phyloP scores from a whole-genome alignment of 2,329 filamentous ascomycete genomes.

The Pestalotiopsis sp. region DNA sequence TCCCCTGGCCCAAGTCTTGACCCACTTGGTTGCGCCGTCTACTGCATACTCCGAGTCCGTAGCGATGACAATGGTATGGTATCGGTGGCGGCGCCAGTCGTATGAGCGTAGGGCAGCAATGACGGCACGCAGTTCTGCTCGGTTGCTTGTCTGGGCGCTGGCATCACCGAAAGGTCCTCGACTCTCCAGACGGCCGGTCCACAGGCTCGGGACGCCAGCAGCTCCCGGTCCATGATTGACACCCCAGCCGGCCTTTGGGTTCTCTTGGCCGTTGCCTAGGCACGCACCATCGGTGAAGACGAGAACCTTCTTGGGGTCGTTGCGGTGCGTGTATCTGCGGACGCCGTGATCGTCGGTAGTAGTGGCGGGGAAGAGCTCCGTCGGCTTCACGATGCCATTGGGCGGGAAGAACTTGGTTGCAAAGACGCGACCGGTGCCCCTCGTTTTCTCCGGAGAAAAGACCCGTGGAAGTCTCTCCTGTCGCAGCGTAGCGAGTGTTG shows the following conservation, averaged over 20 bases:
- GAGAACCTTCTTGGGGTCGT: conserved; percentile 34
- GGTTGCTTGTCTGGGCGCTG: conserved; percentile 48
- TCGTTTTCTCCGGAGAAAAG: conserved; percentile 17
- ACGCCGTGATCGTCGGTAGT: not conserved
- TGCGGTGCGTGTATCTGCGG: conserved; percentile 29
- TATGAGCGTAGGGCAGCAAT: conserved; percentile 50
- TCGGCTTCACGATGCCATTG: conserved; percentile 21
- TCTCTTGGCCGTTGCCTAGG: conserved; percentile 39
- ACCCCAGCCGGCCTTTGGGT: conserved; percentile 43
- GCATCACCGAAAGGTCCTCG: conserved; percentile 42
- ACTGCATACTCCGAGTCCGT: conserved; percentile 57
- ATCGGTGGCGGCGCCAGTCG: conserved; percentile 45
- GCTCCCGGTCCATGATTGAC: conserved; percentile 30
- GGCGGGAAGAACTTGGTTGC: conserved; percentile 34
- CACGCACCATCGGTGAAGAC: conserved; percentile 51
- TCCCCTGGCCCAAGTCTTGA: conserved; percentile 43
- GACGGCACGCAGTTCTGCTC: conserved; percentile 58
- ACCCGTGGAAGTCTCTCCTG: not conserved
- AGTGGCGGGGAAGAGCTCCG: conserved; percentile 27
- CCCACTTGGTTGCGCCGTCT: conserved; percentile 45
- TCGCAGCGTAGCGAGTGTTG: not conserved
- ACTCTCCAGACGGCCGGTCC: conserved; percentile 41
- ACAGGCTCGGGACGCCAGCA: conserved; percentile 14
- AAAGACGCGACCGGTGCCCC: conserved; percentile 34
- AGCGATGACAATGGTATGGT: conserved; percentile 48